A percentile compares a stretch with the other conserved stretches of the same genome.
Conservation (phyloP, 1,139 yeast genomes). For the Pichia sp. region DNA sequence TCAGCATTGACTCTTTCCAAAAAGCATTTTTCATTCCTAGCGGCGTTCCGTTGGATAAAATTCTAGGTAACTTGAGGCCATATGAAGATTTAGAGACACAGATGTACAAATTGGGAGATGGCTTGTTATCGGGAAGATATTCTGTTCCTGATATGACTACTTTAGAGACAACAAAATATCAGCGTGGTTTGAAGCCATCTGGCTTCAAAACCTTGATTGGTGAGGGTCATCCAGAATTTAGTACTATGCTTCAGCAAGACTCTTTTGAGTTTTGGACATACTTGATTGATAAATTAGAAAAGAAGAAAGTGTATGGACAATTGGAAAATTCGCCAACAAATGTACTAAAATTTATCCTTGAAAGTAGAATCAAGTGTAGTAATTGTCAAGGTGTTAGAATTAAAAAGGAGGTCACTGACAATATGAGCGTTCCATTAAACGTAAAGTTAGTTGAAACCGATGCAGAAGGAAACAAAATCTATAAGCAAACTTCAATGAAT, state of each 20-base stretch:
- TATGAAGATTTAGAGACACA: constrained; percentile 65
- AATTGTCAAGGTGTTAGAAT: constrained; percentile 60
- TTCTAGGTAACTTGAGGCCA: constrained; percentile 45
- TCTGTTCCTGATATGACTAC: constrained; percentile 52
- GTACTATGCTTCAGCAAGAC: constrained; percentile 89
- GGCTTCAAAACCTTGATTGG: constrained; percentile 76
- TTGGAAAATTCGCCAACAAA: constrained; percentile 41
- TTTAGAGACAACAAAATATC: constrained; percentile 44
- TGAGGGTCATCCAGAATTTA: constrained; percentile 72
- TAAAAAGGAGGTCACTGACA: constrained; percentile 58
- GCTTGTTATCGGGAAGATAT: constrained; percentile 70
- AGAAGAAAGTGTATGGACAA: constrained; percentile 31
- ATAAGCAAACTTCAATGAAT: constrained; percentile 47
- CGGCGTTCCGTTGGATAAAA: constrained; percentile 32
- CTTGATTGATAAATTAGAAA: constrained; percentile 60
- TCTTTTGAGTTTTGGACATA: constrained; percentile 83
- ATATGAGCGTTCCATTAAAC: constrained; percentile 57
- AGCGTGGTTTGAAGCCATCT: constrained; percentile 72
- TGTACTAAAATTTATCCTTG: constrained; percentile 58
- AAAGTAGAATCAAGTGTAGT: constrained; percentile 61
- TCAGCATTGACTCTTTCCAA: constrained; percentile 35
- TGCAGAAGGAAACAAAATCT: constrained; percentile 43
- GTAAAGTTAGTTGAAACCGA: constrained; percentile 38
- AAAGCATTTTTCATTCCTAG: constrained; percentile 28
- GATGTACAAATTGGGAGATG: constrained; percentile 73